Percentiles rank a stretch among this genome's conserved stretches.
These are phyloP conservation scores for Dactylellina cionopaga DNA, from an alignment of 2,329 filamentous ascomycete genomes.

Conservation along the genomic window DNA sequence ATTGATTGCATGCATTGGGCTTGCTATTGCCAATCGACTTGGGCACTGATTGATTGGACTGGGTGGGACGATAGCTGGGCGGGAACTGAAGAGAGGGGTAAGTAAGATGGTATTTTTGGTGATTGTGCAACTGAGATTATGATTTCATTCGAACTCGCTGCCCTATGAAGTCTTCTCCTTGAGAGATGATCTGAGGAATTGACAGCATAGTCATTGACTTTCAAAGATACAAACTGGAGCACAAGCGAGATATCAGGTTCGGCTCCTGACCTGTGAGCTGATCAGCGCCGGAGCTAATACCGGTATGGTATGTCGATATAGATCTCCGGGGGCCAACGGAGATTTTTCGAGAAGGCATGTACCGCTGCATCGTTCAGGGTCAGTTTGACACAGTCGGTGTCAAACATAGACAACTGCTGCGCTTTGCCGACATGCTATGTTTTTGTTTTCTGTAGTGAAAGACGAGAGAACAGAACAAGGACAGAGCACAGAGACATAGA, in stretches of 20 bases:
- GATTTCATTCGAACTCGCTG: background rate
- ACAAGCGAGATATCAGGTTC: background rate
- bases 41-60: conserved; percentile 27
- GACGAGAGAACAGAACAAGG: too few relatives aligned
- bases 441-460: too few relatives aligned
- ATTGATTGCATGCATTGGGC: too few relatives aligned
- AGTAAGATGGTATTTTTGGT: conserved; percentile 12
- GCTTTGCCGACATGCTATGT: conserved; percentile 11
- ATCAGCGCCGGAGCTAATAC: conserved; percentile 32
- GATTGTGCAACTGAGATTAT: conserved; percentile 12
- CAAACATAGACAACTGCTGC: conserved; percentile 1
- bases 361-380: conserved; percentile 1
- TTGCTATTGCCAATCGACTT: conserved; percentile 38
- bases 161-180: background rate
- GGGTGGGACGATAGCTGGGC: conserved; percentile 40
- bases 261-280: conserved; percentile 22
- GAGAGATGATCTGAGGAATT: background rate
- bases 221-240: background rate
- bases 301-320: conserved; percentile 42
- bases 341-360: conserved; percentile 28
- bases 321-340: conserved; percentile 34
- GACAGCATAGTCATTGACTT: background rate
- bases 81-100: conserved; percentile 47
- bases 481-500: background rate
- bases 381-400: conserved; percentile 5